Conservation (phyloP, 2,329 filamentous ascomycete species). For the Aphanoascus verrucosus region DNA sequence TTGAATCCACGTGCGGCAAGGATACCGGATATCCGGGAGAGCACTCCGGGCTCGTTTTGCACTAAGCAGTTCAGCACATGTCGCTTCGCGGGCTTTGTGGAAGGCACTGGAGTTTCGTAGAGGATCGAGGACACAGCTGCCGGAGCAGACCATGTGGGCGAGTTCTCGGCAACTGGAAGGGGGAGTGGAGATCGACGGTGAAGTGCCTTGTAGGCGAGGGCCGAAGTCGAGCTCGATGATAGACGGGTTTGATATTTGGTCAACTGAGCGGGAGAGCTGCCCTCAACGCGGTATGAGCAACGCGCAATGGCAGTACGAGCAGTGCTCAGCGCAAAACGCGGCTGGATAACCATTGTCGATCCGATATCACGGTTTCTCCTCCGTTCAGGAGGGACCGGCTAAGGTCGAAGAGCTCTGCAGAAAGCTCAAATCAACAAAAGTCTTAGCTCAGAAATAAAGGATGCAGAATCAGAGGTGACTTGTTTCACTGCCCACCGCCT, state of each 20-base stretch:
- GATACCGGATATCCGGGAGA: constrained; percentile 93
- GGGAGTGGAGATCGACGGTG: constrained; percentile 80
- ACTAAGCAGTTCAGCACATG: constrained; percentile 97
- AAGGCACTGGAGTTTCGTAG: constrained; percentile 89
- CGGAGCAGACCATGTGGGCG: constrained; percentile 75
- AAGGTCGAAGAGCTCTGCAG: too few species aligned
- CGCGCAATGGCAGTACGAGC: constrained; percentile 13
- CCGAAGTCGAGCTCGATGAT: constrained; percentile 60
- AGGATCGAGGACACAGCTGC: constrained; percentile 96
- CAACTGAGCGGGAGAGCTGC: neutral
- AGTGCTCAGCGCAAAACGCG: constrained; percentile 28
- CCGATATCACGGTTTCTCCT: neutral
- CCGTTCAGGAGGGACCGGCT: constrained; percentile 7
- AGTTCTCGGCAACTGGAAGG: constrained; percentile 63
- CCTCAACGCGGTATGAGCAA: neutral
- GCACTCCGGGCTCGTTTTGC: constrained; percentile 95
- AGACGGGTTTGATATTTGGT: constrained; percentile 6
- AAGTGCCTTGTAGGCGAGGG: constrained; percentile 92
- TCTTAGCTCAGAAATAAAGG: neutral
- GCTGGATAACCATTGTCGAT: constrained; percentile 30
- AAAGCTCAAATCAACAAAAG: neutral
- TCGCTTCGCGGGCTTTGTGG: constrained; percentile 72
- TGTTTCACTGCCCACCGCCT: neutral
- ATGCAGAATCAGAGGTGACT: neutral
- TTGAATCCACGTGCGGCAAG: constrained; percentile 95